Evolutionary conservation across 257 asterid genomes (phyloP).

Genomic region (Solanum corneliomulleri): DNA sequence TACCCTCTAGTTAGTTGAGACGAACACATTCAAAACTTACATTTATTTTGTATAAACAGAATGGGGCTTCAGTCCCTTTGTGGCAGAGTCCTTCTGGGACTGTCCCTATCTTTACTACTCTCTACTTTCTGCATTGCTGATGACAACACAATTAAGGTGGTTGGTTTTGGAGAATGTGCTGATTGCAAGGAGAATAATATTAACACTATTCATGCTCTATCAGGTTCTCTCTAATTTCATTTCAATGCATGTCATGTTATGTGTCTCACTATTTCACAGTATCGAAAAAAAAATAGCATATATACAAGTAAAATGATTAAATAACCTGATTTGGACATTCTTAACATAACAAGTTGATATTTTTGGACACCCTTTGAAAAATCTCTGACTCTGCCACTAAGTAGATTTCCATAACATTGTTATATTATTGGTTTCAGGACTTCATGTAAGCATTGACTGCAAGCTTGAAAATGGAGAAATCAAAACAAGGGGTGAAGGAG

Average conservation of each 20-base stretch:
- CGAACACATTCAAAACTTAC: background rate
- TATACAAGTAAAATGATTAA: too few species aligned
- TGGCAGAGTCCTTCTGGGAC: slow-evolving; percentile 10
- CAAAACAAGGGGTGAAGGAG: slow-evolving; percentile 40
- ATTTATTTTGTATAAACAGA: background rate
- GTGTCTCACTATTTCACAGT: background rate
- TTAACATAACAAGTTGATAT: too few species aligned
- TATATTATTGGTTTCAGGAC: slow-evolving; percentile 32
- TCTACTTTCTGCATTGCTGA: slow-evolving; percentile 15
- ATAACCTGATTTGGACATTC: too few species aligned
- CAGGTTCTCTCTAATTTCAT: slow-evolving; percentile 15
- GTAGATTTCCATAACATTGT: background rate
- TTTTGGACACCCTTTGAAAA: too few species aligned
- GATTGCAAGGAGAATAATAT: slow-evolving; percentile 34
- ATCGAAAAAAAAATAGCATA: too few species aligned
- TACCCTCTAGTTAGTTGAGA: background rate
- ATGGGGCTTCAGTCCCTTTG: slow-evolving; percentile 20
- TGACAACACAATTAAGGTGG: slow-evolving; percentile 19
- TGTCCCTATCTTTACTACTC: slow-evolving; percentile 4
- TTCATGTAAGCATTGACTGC: slow-evolving; percentile 70
- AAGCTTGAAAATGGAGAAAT: slow-evolving; percentile 41
- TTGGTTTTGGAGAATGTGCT: slow-evolving; percentile 40
- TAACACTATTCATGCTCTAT: slow-evolving; percentile 23
- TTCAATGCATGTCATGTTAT: background rate
- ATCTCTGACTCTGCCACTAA: too few species aligned